Percentiles rank a stretch among this genome's conserved stretches.
Evolutionary conservation across 1,284 basidiomycete species (phyloP).

Genomic region (Hymenochaete sp.): DNA sequence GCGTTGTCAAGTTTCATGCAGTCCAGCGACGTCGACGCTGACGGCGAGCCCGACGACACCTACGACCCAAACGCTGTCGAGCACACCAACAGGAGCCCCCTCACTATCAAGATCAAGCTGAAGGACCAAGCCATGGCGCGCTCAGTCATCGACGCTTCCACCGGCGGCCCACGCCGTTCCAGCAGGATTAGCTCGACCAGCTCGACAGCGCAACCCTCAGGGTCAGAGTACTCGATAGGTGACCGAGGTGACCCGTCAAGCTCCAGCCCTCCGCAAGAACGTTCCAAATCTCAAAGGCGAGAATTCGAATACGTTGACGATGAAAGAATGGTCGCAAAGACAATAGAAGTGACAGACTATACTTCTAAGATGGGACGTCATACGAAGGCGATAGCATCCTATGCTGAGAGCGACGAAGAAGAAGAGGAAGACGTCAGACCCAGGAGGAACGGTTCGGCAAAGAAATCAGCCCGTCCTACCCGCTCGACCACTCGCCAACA

Average conservation of each 20-base stretch:
- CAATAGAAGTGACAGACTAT: conserved; percentile 26
- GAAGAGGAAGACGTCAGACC: conserved; percentile 26
- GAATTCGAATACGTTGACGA: conserved; percentile 36
- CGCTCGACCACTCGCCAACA: conserved; percentile 8
- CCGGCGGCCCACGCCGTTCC: conserved; percentile 17
- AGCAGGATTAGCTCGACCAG: conserved; percentile 30
- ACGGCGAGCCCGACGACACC: conserved; percentile 20
- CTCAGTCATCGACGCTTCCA: conserved; percentile 9
- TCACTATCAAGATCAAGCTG: conserved; percentile 11
- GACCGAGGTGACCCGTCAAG: conserved; percentile 8
- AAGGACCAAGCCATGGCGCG: conserved; percentile 14
- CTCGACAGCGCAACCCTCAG: conserved; percentile 15
- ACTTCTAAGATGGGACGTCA: conserved; percentile 16
- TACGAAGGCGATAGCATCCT: background rate
- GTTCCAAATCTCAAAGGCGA: conserved; percentile 16
- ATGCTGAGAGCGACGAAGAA: conserved; percentile 1
- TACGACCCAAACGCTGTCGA: conserved; percentile 27
- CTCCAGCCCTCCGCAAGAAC: conserved; percentile 8
- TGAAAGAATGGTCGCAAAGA: conserved; percentile 35
- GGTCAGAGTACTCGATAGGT: conserved; percentile 20
- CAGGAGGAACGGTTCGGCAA: background rate
- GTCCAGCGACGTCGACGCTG: conserved; percentile 22
- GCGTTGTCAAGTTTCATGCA: background rate
- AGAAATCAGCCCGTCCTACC: too few relatives aligned
- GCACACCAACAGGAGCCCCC: background rate